These are phyloP conservation scores for Pyrenochaeta sp. DNA, from an alignment of 2,329 filamentous ascomycete genomes.

Conservation along the genomic window DNA sequence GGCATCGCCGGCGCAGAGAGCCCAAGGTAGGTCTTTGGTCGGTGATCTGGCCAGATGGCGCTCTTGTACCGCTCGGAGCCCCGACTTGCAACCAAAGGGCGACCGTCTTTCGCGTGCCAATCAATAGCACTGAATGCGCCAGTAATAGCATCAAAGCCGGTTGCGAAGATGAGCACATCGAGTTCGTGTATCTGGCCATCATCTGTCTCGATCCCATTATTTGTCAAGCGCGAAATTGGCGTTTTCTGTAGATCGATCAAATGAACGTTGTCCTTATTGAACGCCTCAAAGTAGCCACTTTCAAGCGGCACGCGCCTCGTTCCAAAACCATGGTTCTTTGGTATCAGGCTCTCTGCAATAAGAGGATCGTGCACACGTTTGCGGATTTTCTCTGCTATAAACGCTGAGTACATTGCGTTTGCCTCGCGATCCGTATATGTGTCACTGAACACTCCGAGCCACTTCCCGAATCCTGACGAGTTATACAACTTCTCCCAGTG, in stretches of 20 bases:
- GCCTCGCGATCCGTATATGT: slow-evolving; percentile 33
- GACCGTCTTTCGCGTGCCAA: slow-evolving; percentile 29
- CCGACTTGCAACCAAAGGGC: slow-evolving; percentile 28
- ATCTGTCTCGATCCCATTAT: slow-evolving; percentile 47
- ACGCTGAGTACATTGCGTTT: slow-evolving; percentile 25
- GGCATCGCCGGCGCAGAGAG: slow-evolving; percentile 34
- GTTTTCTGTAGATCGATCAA: slow-evolving; percentile 50
- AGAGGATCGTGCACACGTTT: slow-evolving; percentile 50
- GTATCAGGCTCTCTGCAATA: slow-evolving; percentile 52
- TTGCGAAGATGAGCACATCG: slow-evolving; percentile 51
- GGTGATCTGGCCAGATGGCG: slow-evolving; percentile 31
- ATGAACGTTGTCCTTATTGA: slow-evolving; percentile 50
- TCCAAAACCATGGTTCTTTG: slow-evolving; percentile 49
- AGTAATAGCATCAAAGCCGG: slow-evolving; percentile 55
- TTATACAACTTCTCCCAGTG: slow-evolving; percentile 45
- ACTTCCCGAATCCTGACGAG: slow-evolving; percentile 50
- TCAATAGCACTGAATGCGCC: slow-evolving; percentile 29
- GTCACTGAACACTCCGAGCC: slow-evolving; percentile 34
- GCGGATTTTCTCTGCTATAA: slow-evolving; percentile 46
- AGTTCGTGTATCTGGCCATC: slow-evolving; percentile 47
- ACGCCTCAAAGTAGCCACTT: slow-evolving; percentile 52
- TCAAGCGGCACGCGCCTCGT: slow-evolving; percentile 53
- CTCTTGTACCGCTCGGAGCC: slow-evolving; percentile 10
- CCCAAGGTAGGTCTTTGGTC: slow-evolving; percentile 33
- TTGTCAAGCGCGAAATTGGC: slow-evolving; percentile 41